phyloP scores from a whole-genome alignment of 306 rosid genomes.

The Sesbania bispinosa region DNA sequence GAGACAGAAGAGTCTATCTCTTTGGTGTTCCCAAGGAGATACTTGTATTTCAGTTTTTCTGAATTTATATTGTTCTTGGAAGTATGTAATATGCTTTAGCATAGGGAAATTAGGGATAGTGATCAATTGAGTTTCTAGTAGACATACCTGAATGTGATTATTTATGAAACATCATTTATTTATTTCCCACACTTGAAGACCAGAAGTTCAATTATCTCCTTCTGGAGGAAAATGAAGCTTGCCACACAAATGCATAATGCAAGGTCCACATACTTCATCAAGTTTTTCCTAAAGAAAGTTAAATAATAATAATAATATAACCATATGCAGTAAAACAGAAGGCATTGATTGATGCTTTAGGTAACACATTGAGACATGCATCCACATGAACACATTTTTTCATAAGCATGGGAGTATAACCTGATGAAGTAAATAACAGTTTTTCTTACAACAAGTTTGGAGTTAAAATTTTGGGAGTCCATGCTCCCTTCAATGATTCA shows the following conservation, averaged over 20 bases:
- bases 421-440: not conserved
- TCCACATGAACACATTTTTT: no score
- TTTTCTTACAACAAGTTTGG: not conserved
- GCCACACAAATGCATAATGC: conserved; percentile 27
- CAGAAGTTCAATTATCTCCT: conserved; percentile 44
- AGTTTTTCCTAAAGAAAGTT: no score
- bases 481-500: not conserved
- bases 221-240: conserved; percentile 41
- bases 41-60: no score
- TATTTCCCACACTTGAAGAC: conserved; percentile 41
- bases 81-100: no score
- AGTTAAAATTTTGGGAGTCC: not conserved
- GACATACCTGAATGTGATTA: not conserved
- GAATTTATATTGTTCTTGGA: no score
- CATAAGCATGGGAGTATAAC: not conserved
- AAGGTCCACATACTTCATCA: no score
- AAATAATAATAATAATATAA: not conserved
- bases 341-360: no score
- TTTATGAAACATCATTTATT: not conserved
- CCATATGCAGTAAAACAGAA: no score
- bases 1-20: no score
- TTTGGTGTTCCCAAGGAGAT: no score
- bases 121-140: not conserved
- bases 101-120: no score
- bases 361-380: no score